These are phyloP conservation scores for Eimeria sp. DNA, from an alignment of 169 alveolate genomes.

Conservation along the genomic window DNA sequence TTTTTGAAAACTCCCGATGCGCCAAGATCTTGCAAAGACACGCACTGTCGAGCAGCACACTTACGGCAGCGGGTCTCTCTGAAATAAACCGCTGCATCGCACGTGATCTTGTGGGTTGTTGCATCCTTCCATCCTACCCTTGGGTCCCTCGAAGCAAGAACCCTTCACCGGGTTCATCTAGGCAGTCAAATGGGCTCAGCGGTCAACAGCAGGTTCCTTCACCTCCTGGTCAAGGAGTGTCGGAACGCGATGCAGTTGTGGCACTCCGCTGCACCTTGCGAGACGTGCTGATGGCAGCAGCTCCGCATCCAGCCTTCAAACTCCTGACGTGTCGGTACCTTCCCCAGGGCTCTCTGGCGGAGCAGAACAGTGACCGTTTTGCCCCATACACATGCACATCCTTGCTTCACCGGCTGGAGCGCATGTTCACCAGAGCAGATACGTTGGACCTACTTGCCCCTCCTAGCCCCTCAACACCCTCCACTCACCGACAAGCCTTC, in stretches of 20 bases:
- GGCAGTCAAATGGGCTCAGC: background rate
- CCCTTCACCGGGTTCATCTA: background rate
- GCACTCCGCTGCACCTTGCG: conserved; percentile 48
- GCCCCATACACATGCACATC: conserved; percentile 29
- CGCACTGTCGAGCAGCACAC: background rate
- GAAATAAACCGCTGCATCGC: conserved; percentile 66
- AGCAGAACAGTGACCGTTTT: background rate
- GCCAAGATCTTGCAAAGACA: conserved; percentile 53
- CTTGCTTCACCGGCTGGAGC: conserved; percentile 55
- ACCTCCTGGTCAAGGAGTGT: background rate
- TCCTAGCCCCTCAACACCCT: conserved; percentile 25
- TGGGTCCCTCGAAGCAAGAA: background rate
- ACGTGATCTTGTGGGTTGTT: conserved; percentile 59
- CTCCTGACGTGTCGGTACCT: conserved; percentile 72
- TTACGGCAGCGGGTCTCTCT: conserved; percentile 17
- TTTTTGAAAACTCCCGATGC: conserved; percentile 61
- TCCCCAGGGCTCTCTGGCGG: conserved; percentile 14
- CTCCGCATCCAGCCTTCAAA: conserved; percentile 65
- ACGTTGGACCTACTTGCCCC: conserved; percentile 44
- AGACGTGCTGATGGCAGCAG: conserved; percentile 34
- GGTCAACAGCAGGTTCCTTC: background rate
- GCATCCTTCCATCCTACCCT: conserved; percentile 44
- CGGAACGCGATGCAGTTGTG: background rate
- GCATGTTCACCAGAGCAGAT: conserved; percentile 70
- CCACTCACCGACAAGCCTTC: background rate